Evolutionary conservation across 2,329 filamentous ascomycete species (phyloP), one percentile per base, ranked within the genome.

Genomic region (Ophiostoma australiae): DNA sequence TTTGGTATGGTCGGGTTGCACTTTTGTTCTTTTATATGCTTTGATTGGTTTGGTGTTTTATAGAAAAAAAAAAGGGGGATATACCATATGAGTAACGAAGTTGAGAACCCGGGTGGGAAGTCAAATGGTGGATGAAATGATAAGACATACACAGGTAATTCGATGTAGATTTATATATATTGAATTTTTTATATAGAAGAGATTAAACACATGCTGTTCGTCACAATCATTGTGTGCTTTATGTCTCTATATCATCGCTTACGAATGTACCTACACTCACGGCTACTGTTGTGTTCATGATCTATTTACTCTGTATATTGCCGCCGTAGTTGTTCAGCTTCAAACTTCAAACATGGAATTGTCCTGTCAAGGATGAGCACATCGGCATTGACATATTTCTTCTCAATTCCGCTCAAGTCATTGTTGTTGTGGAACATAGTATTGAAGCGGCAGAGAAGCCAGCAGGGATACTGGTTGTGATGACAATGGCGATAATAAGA

Each of bases 21-120:
- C n/a, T 55, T 55, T 55, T 55, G 8, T 55, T 55, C n/a, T 23
- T 23, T 55, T 55, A 2, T 23, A 4, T 0, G 27, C 27, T 17
- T 17, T 8, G 17, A 3, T 17, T 58, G 52, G 10, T 4, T 58
- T 58, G 10, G 10, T 13, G 13, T 13, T 58, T 27, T 11, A 58
- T 58, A 58, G 55, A 10, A 61, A 61, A 61, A 61, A 20, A 17
- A 17, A n/a, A n/a, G 27, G 58, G 20, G 58, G 58, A 61, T 63
- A 63, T 63, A 63, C 27, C 58, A 63, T 11, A 63, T 20, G 58
- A 7, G 23, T 33, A 7, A 63, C 27, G 23, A 63, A 63, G 7
- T n/a, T n/a, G 44, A 48, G 52, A 58, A 13, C 6, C 15, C 20
- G 44, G 44, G 13, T 48, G 44, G 44, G 4, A 48, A 11, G 10